A percentile compares a stretch with the other conserved stretches of the same genome.
Conservation (phyloP, 2,329 filamentous ascomycete species). For the Talaromyces rugulosus region DNA sequence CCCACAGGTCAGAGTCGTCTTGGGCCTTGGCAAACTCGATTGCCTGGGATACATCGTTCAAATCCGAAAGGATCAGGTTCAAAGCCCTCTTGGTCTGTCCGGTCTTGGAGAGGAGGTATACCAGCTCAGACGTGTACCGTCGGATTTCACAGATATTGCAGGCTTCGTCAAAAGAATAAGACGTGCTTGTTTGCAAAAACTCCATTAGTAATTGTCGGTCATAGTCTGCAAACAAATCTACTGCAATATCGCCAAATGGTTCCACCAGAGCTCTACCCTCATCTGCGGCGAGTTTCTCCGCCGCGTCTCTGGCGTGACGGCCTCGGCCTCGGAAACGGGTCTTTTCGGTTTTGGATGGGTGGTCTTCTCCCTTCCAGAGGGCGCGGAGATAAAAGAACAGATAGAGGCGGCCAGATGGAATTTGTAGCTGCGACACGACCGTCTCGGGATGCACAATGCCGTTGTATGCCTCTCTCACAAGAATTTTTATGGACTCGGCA, state of each 20-base stretch:
- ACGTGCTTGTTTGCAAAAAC: conserved; percentile 77
- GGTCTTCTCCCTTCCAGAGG: conserved; percentile 74
- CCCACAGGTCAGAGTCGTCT: conserved; percentile 88
- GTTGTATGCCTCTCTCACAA: conserved; percentile 87
- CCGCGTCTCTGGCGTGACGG: conserved; percentile 37
- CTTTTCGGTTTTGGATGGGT: conserved; percentile 34
- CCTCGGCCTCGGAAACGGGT: conserved; percentile 29
- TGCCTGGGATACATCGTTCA: conserved; percentile 85
- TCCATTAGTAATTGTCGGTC: conserved; percentile 78
- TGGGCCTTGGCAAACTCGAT: conserved; percentile 94
- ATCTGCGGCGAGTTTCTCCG: conserved; percentile 47
- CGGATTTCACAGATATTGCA: conserved; percentile 72
- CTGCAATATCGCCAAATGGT: conserved; percentile 78
- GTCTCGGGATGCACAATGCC: conserved; percentile 74
- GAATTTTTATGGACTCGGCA: conserved; percentile 74
- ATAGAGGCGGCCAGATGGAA: conserved; percentile 65
- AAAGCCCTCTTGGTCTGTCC: conserved; percentile 89
- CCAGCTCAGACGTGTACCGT: conserved; percentile 86
- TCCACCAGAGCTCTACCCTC: conserved; percentile 71
- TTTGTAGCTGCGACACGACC: conserved; percentile 73
- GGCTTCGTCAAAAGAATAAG: conserved; percentile 76
- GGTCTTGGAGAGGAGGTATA: conserved; percentile 91
- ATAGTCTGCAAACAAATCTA: conserved; percentile 80
- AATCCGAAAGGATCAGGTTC: conserved; percentile 87
- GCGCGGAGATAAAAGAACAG: conserved; percentile 88